Percentiles rank a stretch among this genome's conserved stretches.
Evolutionary conservation across 2,329 filamentous ascomycete species (phyloP).

Genomic region (Ustilaginoidea virens): DNA sequence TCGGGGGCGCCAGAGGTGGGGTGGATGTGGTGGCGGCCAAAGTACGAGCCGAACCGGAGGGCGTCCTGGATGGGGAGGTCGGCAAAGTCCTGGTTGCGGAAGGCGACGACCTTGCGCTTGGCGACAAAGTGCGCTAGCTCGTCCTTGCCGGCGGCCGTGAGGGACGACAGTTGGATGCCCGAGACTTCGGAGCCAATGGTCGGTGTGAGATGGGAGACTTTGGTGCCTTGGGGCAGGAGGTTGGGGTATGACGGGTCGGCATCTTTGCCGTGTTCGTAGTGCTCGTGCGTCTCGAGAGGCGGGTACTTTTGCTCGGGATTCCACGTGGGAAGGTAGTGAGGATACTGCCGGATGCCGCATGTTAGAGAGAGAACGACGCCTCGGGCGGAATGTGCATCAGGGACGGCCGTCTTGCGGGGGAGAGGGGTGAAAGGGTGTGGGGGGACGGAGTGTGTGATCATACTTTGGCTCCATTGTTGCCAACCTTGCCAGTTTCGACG

Average conservation of each 20-base stretch:
- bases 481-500: constrained; percentile 14
- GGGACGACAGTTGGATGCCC: constrained; percentile 54
- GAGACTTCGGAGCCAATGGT: constrained; percentile 58
- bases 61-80: constrained; percentile 55
- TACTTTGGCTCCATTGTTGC: constrained; percentile 14
- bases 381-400: not conserved
- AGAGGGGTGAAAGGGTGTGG: too few relatives aligned
- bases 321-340: constrained; percentile 61
- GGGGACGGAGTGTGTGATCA: not conserved
- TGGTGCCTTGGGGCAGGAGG: constrained; percentile 38
- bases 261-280: constrained; percentile 62
- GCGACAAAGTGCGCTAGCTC: constrained; percentile 63
- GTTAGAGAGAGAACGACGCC: too few relatives aligned
- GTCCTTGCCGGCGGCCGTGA: constrained; percentile 55
- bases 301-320: constrained; percentile 47
- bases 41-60: constrained; percentile 56
- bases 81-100: constrained; percentile 60
- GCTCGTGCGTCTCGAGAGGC: constrained; percentile 53
- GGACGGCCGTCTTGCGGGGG: too few relatives aligned
- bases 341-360: constrained; percentile 38
- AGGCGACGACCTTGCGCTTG: constrained; percentile 63
- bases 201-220: constrained; percentile 49
- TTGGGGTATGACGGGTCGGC: constrained; percentile 56
- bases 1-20: constrained; percentile 62
- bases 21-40: constrained; percentile 70